Evolutionary conservation across 345 rosid genomes (phyloP), one percentile per base, ranked within the genome.

Genomic region (Salix koriyanagi): DNA sequence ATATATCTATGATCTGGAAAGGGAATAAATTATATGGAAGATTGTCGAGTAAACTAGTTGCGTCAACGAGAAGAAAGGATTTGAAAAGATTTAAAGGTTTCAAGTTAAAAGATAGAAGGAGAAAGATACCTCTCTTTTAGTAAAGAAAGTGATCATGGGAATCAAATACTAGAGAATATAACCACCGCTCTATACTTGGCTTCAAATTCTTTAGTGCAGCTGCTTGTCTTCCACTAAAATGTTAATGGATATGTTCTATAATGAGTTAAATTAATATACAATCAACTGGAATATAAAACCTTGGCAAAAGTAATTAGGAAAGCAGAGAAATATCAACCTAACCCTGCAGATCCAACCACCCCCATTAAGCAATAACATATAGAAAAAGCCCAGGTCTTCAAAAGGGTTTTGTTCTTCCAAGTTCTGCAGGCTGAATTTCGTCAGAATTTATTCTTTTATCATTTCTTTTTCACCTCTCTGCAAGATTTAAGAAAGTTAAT

Each of bases 211-310:
- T 70, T 18, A 46, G 37, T 70, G 25, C 73, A 25, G 73, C 73
- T 70, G 61, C 36, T 26, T 70, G 73, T 46, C 73, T 46, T 70
- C 73, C 73, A 70, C 73, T 70, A 26, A 28, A 70, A 70, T 41
- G 39, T 26, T 25, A 30, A 70, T 70, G 73, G 39, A 46, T 48
- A 16, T 56, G 4, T 46, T 70, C 60, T 58, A n/a, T 58, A 25
- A 58, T 10, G 28, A 10, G 39, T 26, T 46, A 5, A 69, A 69
- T 70, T 25, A 2, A 46, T 69, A 42, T 15, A 7, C 23, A n/a
- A 56, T 54, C 12, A n/a, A 21, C 61, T 56, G 26, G 61, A 56
- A n/a, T 36, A 23, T 6, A 41, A 68, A 42, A 25, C 15, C 13
- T 46, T 48, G 73, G 60, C 8, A 46, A 70, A 48, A 23, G 56